Evolutionary conservation across 331 rosid genomes (phyloP), one percentile per base, ranked within the genome.

Genomic region (Acacia pycnantha): DNA sequence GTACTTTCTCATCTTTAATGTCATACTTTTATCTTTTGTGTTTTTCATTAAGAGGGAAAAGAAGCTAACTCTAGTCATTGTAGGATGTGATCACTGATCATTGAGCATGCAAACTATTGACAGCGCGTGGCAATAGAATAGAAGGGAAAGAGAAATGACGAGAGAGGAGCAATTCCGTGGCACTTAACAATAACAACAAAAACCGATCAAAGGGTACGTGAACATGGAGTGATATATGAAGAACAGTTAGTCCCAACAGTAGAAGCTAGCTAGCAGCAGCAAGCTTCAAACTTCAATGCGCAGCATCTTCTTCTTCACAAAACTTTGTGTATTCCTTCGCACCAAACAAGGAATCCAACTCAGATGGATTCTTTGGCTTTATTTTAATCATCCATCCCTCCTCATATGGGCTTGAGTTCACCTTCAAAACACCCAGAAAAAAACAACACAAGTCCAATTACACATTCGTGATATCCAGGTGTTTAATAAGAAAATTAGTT

Each of bases 341-440:
- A 51, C 94, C 98, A 86, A 94, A 3, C 87, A 96, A 89, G 29
- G 97, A 88, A 40, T 92, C 97, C 64, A 92, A 67, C 75, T 96
- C 99, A 59, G 91, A 77, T 62, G 97, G 91, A 84, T 77, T 82
- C 79, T 83, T 92, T 7, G 99, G 95, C 88, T 96, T 96, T 84
- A 96, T 79, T 86, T 96, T 96, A 76, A 96, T 94, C 97, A 96
- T 92, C 99, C 98, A 96, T 68, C 99, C 99, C 21, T 84, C 93
- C 85, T 92, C 98, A 68, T 89, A 96, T 10, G 97, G 95, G 86
- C 94, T 96, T 53, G 89, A 29, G 77, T 96, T 96, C 61, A 96
- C 90, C 98, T 96, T 85, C 24, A 82, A 41, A 59, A 59, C 18
- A 59, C 31, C 66, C 8, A 3, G 47, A 10, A 16, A 44, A 14